Evolutionary conservation across 2,329 filamentous ascomycete species (phyloP).

Genomic region (Calonectria honghensis): DNA sequence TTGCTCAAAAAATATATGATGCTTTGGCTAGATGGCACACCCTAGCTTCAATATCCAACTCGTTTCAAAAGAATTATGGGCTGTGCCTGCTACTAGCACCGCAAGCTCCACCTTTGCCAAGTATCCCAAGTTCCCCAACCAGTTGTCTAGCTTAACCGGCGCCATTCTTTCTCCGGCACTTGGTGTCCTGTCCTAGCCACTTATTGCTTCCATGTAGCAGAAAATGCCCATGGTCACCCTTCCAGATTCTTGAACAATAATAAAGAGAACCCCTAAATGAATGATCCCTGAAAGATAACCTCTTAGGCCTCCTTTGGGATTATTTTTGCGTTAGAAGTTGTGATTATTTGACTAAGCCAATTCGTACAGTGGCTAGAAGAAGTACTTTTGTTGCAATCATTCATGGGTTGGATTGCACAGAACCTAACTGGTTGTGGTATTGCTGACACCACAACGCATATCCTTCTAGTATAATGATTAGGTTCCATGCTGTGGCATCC

Average conservation of each 20-base stretch:
- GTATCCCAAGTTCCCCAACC: constrained; percentile 75
- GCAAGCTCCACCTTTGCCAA: constrained; percentile 68
- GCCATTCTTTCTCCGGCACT: constrained; percentile 51
- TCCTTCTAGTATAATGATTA: too few relatives aligned
- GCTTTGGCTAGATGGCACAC: constrained; percentile 66
- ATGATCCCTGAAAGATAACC: too few relatives aligned
- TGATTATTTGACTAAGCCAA: too few relatives aligned
- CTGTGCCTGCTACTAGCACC: constrained; percentile 66
- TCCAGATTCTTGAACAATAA: constrained; percentile 72
- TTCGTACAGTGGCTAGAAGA: too few relatives aligned
- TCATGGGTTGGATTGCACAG: too few relatives aligned
- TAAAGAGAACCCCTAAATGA: constrained; percentile 42
- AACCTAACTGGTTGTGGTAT: too few relatives aligned
- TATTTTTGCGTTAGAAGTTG: too few relatives aligned
- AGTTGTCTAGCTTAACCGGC: constrained; percentile 74
- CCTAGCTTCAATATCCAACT: constrained; percentile 73
- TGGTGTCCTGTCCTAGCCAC: constrained; percentile 61
- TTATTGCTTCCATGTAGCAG: constrained; percentile 71
- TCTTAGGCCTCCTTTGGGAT: too few relatives aligned
- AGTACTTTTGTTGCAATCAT: too few relatives aligned
- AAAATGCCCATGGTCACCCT: constrained; percentile 76
- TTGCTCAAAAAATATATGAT: constrained; percentile 73
- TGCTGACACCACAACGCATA: too few relatives aligned
- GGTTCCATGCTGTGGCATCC: too few relatives aligned
- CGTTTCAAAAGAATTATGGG: constrained; percentile 73